phyloP scores from a whole-genome alignment of 2,329 filamentous ascomycete species.

The Tolypocladium pustulatum region DNA sequence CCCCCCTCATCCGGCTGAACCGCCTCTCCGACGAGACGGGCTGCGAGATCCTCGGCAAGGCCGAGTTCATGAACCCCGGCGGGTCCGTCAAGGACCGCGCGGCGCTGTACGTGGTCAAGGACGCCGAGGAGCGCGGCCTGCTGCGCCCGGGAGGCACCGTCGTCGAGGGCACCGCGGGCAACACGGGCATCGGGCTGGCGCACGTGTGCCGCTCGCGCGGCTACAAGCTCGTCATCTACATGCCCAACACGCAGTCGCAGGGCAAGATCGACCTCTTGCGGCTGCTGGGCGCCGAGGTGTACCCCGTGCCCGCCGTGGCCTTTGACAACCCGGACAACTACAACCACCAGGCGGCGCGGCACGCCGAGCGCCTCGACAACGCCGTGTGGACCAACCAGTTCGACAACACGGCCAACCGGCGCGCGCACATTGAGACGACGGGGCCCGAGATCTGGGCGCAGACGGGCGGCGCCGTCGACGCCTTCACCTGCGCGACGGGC shows the following conservation, averaged over 20 bases:
- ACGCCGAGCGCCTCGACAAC: slow-evolving; percentile 77
- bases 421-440: slow-evolving; percentile 92
- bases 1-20: slow-evolving; percentile 84
- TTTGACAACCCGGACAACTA: slow-evolving; percentile 96
- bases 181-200: slow-evolving; percentile 94
- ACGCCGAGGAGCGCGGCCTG: slow-evolving; percentile 82
- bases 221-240: slow-evolving; percentile 96
- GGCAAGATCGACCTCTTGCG: slow-evolving; percentile 93
- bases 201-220: slow-evolving; percentile 90
- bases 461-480: slow-evolving; percentile 75
- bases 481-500: slow-evolving; percentile 91
- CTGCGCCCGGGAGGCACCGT: slow-evolving; percentile 83
- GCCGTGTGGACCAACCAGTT: slow-evolving; percentile 99
- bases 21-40: slow-evolving; percentile 81
- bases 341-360: slow-evolving; percentile 87
- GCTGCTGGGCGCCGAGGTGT: slow-evolving; percentile 85
- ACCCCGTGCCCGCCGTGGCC: slow-evolving; percentile 89
- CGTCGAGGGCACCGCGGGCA: slow-evolving; percentile 92
- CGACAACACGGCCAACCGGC: slow-evolving; percentile 88
- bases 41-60: slow-evolving; percentile 90
- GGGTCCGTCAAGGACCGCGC: slow-evolving; percentile 95
- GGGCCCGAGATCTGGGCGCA: slow-evolving; percentile 96
- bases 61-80: slow-evolving; percentile 97
- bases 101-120: slow-evolving; percentile 83
- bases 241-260: slow-evolving; percentile 97